These are phyloP conservation scores for Populus hybrid DNA, from an alignment of 441 rosid genomes.

Conservation along the genomic window DNA sequence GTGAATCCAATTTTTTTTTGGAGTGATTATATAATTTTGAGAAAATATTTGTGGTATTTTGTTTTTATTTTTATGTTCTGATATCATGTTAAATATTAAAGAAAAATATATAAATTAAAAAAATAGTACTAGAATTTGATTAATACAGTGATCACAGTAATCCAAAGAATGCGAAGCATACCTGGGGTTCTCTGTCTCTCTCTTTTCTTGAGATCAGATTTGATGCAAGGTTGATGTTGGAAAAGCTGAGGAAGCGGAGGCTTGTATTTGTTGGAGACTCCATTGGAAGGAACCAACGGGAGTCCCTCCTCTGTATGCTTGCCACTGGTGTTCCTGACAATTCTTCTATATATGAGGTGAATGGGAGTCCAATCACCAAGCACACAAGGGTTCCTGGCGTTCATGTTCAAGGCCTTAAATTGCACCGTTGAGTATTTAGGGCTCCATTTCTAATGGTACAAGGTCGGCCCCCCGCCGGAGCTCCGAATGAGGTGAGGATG, in stretches of 20 bases:
- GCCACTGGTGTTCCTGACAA: conserved; percentile 58
- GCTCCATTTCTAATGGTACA: conserved; percentile 74
- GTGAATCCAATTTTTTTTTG: too few relatives aligned
- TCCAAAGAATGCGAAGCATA: conserved; percentile 15
- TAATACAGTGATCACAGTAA: too few relatives aligned
- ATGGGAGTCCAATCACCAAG: conserved; percentile 83
- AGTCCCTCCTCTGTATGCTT: conserved; percentile 86
- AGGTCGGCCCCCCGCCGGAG: conserved; percentile 55
- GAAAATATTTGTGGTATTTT: too few relatives aligned
- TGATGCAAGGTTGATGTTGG: conserved; percentile 65
- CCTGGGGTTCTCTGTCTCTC: conserved; percentile 8
- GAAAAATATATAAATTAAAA: too few relatives aligned
- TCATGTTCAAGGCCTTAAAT: conserved; percentile 72
- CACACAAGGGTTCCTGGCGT: conserved; percentile 75
- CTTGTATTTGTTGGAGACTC: conserved; percentile 92
- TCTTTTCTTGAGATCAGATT: conserved; percentile 45
- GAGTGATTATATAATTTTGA: too few relatives aligned
- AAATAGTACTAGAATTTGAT: too few relatives aligned
- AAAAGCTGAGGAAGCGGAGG: conserved; percentile 56
- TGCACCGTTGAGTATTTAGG: conserved; percentile 87
- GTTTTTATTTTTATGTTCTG: too few relatives aligned
- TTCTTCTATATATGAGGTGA: conserved; percentile 63
- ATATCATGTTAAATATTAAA: too few relatives aligned
- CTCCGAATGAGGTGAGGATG: conserved; percentile 52
- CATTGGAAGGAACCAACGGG: conserved; percentile 95